phyloP scores from a whole-genome alignment of 2,329 filamentous ascomycete genomes.

The Cercospora nicotianae region DNA sequence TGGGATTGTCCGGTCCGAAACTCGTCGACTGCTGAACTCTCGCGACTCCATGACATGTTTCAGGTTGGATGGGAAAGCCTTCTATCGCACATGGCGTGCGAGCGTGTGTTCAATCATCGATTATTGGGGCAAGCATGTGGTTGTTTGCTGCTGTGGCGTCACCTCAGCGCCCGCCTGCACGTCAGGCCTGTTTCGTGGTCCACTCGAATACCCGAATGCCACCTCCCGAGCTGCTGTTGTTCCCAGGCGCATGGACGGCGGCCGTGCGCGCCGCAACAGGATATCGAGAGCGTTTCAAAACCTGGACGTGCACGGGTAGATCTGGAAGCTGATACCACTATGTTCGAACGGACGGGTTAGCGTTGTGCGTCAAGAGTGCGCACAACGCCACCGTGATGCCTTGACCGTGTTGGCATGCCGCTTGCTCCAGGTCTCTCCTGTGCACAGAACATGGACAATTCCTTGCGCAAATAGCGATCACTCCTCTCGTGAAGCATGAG shows the following conservation, averaged over 20 bases:
- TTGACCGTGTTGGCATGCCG: neutral
- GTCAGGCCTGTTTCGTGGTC: conserved; percentile 22
- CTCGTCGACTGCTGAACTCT: conserved; percentile 4
- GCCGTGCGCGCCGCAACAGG: conserved; percentile 4
- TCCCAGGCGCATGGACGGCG: conserved; percentile 6
- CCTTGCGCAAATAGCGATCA: neutral
- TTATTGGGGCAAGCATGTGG: neutral
- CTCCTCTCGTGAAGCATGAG: neutral
- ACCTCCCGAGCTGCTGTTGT: conserved; percentile 16
- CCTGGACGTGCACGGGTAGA: neutral
- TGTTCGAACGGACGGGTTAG: neutral
- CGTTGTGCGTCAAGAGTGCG: neutral
- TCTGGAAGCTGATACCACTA: neutral
- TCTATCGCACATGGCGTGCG: conserved; percentile 6
- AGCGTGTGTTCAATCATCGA: neutral
- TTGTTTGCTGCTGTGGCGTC: conserved; percentile 25
- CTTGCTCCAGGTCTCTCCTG: neutral
- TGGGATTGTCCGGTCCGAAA: conserved; percentile 8
- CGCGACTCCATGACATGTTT: conserved; percentile 8
- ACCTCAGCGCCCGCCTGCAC: conserved; percentile 14
- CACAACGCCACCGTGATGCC: neutral
- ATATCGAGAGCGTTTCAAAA: neutral
- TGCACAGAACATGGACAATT: neutral
- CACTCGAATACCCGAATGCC: conserved; percentile 17
- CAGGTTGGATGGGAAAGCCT: conserved; percentile 8